Conservation (phyloP, 139 green algal species). For the Chlamydomonas eustigma region DNA sequence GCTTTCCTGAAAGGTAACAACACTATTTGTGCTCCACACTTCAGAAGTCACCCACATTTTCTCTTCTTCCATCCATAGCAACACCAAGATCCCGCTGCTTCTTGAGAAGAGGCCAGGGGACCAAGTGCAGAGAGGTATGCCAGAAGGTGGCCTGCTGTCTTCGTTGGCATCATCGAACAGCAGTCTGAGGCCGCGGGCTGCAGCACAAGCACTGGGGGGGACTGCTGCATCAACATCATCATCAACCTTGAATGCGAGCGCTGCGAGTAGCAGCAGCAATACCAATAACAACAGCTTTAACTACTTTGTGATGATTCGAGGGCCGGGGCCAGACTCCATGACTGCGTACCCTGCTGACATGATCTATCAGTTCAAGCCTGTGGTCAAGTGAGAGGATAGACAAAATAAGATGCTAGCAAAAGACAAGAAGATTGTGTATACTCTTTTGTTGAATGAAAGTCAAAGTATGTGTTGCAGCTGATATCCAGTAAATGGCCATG, state of each 20-base stretch:
- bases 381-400: not conserved
- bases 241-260: too few species aligned
- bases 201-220: too few species aligned
- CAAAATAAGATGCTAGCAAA: too few species aligned
- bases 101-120: not conserved
- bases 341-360: not conserved
- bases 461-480: too few species aligned
- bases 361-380: not conserved
- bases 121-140: not conserved
- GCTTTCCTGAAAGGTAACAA: too few species aligned
- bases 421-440: too few species aligned
- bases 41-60: too few species aligned
- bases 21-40: too few species aligned
- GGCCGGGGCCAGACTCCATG: not conserved
- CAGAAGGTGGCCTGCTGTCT: not conserved
- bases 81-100: not conserved
- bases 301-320: not conserved
- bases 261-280: not conserved
- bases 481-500: too few species aligned
- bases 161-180: not conserved
- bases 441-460: too few species aligned
- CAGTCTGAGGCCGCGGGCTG: too few species aligned
- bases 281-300: not conserved
- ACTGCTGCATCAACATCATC: not conserved
- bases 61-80: not conserved